Evolutionary conservation across 305 asterid species (phyloP), one percentile per base, ranked within the genome.

Genomic region (Solanum hybrid): DNA sequence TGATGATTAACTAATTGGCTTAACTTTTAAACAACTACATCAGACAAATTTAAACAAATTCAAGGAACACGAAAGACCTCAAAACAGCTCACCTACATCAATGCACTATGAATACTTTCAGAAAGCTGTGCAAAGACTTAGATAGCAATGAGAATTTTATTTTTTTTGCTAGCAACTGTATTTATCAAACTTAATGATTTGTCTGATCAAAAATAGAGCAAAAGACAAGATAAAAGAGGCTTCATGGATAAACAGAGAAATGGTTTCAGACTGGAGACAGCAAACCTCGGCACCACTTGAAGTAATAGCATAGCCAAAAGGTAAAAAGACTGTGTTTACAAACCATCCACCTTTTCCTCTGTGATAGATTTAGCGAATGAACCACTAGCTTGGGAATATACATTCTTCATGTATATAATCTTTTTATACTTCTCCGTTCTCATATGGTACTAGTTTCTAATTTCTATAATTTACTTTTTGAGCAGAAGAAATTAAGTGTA

Each of bases 31-130:
- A 78, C 37, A 88, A 35, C 37, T 34, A 85, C n/a, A 88, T 87
- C 78, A 91, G 91, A 37, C 37, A 73, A 90, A 78, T 24, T 36
- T n/a, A 11, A 37, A 78, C 32, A 78, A 78, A 78, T 27, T 77
- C 79, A 73, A 73, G 72, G 10, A 86, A 42, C 19, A 81, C 12
- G 56, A 78, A 37, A 64, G 64, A 29, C 15, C 77, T 69, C 87
- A 88, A 81, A 76, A 60, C 77, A 87, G 32, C 1, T 71, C 29
- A 27, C 29, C 29, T 24, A 36, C 17, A 32, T 32, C 66, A 71
- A 24, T 66, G 75, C 45, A 56, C 42, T 22, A 19, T 3, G 31
- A 85, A 87, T 34, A 87, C 81, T 71, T 71, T 87, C 42, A 37
- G 64, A 26, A 87, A 77, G 38, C 29, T 29, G 14, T 71, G 34